phyloP scores from a whole-genome alignment of 257 asterid genomes.

The Capsicum rhomboideum region DNA sequence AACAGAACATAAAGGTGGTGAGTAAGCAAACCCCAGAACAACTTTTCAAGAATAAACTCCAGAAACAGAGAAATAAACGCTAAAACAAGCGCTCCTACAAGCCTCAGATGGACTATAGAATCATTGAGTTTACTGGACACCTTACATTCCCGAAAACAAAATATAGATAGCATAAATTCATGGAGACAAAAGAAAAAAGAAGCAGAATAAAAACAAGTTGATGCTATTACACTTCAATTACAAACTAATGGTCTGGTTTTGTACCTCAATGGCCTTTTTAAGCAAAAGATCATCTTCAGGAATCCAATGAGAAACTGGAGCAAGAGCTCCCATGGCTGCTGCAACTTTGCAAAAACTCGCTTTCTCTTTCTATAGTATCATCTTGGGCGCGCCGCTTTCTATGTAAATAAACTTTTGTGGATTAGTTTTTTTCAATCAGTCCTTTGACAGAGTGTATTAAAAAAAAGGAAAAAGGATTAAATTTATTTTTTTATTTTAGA shows the following conservation, averaged over 20 bases:
- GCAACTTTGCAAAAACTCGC: not conserved
- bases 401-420: no score
- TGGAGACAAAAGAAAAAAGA: not conserved
- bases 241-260: not conserved
- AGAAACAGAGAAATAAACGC: not conserved
- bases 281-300: constrained; percentile 67
- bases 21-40: not conserved
- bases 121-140: not conserved
- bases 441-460: no score
- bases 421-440: no score
- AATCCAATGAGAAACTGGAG: constrained; percentile 39
- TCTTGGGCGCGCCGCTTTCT: not conserved
- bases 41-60: not conserved
- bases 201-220: constrained; percentile 43
- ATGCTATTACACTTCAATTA: not conserved
- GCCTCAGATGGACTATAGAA: not conserved
- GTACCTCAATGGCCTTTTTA: constrained; percentile 64
- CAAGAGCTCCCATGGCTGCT: constrained; percentile 55
- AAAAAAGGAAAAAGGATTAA: no score
- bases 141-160: not conserved
- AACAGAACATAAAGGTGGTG: not conserved
- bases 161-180: not conserved
- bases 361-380: not conserved
- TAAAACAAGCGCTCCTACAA: not conserved
- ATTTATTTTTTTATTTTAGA: no score